Base-by-base conservation (phyloP, 2,329 filamentous ascomycete genomes). In the Diaporthe nobilis region DNA sequence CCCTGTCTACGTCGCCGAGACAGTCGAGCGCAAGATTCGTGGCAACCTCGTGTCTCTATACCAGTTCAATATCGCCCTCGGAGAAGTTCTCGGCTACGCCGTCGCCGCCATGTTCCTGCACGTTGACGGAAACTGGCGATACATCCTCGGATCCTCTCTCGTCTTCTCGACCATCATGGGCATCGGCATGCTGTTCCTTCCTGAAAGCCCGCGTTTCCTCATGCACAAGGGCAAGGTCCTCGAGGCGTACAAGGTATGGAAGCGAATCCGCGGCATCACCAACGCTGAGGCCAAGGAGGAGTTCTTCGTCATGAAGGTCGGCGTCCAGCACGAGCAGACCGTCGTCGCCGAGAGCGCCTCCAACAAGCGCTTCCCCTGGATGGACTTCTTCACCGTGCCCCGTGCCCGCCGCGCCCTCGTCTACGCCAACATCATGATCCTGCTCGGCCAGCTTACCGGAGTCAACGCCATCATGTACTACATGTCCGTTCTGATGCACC, bases 21-120 rank as follows among this genome's bases (percentile, higher is more conserved):
- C 91, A 0, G 93, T 94, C 58, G 92, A 93, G 79, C 87, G 90
- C 44, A 88, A 87, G 75, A 87, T 94, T 34, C 90, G 93, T 79
- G 93, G 93, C 78, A 94, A 94, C 82, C 84, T 95, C 68, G 93
- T 95, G 1, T 94, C 92, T 0, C 85, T 94, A 0, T 95, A 94
- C 82, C 93, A 95, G 81, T 90, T 94, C 83, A 94, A 93, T 84
- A 95, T 95, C 80, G 93, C 93, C 0, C 87, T 95, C 0, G 93
- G 93, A 39, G 93, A 94, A 79, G 93, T 95, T 2, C 85, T 95
- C 1, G 93, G 93, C 3, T 94, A 94, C 76, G 93, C 91, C 7
- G 89, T 94, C 1, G 93, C 91, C 0, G 93, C 93, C 63, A 94
- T 94, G 74, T 95, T 95, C 83, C 86, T 94, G 77, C 88, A 86